A percentile compares a stretch with the other conserved stretches of the same genome.
Conservation (phyloP, 192 early-diverging fungal genomes). For the Backusella circina region DNA sequence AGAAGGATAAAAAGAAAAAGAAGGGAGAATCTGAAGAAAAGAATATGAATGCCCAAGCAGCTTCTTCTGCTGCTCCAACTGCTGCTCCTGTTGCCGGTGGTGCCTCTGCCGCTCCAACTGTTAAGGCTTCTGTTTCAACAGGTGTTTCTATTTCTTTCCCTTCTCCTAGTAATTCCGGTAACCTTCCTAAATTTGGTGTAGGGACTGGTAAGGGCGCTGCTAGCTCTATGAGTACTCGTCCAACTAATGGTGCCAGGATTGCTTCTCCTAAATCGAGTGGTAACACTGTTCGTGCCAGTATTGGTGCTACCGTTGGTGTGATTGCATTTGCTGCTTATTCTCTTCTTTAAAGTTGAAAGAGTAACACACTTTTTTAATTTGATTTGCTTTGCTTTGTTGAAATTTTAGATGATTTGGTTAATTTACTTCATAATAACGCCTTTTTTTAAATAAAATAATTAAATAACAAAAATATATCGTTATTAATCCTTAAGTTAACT, state of each 20-base stretch:
- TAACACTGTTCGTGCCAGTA: not conserved
- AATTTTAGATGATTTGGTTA: not conserved
- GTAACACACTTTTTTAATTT: not conserved
- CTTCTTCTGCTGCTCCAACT: not conserved
- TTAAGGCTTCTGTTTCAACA: not conserved
- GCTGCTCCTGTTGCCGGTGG: not conserved
- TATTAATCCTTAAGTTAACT: not conserved
- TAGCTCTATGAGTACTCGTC: not conserved
- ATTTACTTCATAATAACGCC: not conserved
- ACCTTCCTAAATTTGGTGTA: not conserved
- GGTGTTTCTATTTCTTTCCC: not conserved
- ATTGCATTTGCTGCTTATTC: not conserved
- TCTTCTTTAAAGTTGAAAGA: not conserved
- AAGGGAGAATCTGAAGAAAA: not conserved
- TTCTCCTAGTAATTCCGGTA: not conserved
- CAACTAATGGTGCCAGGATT: not conserved
- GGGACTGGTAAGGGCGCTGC: not conserved
- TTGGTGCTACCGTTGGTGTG: not conserved
- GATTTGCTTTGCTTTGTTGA: not conserved
- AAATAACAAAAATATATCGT: not conserved
- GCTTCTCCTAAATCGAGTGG: slow-evolving; percentile 1
- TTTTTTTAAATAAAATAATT: not conserved
- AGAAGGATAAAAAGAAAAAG: not conserved
- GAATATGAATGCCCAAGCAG: not conserved
- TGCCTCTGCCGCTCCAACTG: not conserved